phyloP scores from a whole-genome alignment of 441 rosid genomes.

The Jatropha podagrica region DNA sequence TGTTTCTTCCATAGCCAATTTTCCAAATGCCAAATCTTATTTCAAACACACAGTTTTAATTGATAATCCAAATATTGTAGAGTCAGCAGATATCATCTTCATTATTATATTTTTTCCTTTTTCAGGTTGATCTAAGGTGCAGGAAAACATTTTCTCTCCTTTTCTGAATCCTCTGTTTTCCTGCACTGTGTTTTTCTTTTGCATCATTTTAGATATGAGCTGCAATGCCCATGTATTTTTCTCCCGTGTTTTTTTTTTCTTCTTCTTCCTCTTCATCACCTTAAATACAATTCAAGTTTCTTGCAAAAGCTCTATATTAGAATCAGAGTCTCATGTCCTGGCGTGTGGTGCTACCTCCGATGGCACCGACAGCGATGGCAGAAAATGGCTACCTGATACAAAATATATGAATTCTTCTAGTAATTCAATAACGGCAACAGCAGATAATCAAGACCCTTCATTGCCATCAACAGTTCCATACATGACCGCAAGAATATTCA shows the following conservation, averaged over 20 bases:
- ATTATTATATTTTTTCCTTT: not conserved
- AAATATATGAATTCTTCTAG: constrained; percentile 42
- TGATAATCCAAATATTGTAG: not conserved
- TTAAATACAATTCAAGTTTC: constrained; percentile 23
- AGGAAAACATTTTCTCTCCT: constrained; percentile 7
- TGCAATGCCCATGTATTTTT: constrained; percentile 11
- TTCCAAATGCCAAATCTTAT: not conserved
- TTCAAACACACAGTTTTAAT: not conserved
- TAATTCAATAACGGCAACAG: constrained; percentile 38
- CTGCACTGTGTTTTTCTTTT: constrained; percentile 21
- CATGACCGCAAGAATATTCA: constrained; percentile 73
- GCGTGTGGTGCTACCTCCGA: constrained; percentile 48
- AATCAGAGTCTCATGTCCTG: constrained; percentile 29
- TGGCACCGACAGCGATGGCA: constrained; percentile 49
- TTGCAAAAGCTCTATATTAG: constrained; percentile 22
- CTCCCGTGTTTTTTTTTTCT: constrained; percentile 18
- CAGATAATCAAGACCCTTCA: constrained; percentile 66
- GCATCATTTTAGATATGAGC: constrained; percentile 38
- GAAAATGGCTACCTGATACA: constrained; percentile 62
- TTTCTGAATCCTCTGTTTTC: constrained; percentile 20
- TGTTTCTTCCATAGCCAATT: constrained; percentile 19
- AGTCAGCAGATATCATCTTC: no score
- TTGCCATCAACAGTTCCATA: constrained; percentile 71
- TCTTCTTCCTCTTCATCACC: constrained; percentile 32
- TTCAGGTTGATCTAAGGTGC: not conserved